A percentile compares a stretch with the other conserved stretches of the same genome.
These are phyloP conservation scores for Ustilago vetiveriae DNA, from an alignment of 1,284 basidiomycete genomes.

Conservation along the genomic window DNA sequence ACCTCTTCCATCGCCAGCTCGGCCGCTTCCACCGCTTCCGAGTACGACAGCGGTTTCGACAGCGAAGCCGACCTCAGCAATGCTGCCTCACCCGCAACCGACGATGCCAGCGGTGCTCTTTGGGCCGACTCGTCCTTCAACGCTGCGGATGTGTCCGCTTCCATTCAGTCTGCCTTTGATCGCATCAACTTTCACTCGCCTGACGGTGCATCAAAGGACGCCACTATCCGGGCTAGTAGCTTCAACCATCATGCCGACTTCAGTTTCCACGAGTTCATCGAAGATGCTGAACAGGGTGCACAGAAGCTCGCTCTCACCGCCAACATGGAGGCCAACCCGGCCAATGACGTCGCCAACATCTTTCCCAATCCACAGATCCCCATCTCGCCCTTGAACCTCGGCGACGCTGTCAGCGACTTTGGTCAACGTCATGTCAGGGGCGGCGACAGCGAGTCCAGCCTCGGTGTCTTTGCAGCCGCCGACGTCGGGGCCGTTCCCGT, in stretches of 20 bases:
- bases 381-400: constrained; percentile 20
- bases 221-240: constrained; percentile 13
- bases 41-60: constrained; percentile 43
- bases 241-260: constrained; percentile 27
- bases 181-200: constrained; percentile 42
- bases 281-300: constrained; percentile 25
- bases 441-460: constrained; percentile 35
- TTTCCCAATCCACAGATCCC: constrained; percentile 7
- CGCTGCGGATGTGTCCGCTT: constrained; percentile 21
- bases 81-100: constrained; percentile 25
- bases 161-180: constrained; percentile 37
- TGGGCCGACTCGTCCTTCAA: constrained; percentile 23
- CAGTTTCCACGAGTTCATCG: constrained; percentile 58
- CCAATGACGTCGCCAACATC: background rate
- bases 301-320: constrained; percentile 3
- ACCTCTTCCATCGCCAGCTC: constrained; percentile 54
- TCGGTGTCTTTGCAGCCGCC: constrained; percentile 27
- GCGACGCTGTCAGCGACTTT: constrained; percentile 9
- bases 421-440: constrained; percentile 22
- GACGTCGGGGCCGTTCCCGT: constrained; percentile 5
- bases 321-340: constrained; percentile 6
- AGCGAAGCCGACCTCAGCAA: constrained; percentile 37
- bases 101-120: constrained; percentile 15
- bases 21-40: constrained; percentile 52
- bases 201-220: constrained; percentile 10